These are phyloP conservation scores for Miscanthus lutarioriparius DNA, from an alignment of 176 grass and related monocot genomes.

Conservation along the genomic window DNA sequence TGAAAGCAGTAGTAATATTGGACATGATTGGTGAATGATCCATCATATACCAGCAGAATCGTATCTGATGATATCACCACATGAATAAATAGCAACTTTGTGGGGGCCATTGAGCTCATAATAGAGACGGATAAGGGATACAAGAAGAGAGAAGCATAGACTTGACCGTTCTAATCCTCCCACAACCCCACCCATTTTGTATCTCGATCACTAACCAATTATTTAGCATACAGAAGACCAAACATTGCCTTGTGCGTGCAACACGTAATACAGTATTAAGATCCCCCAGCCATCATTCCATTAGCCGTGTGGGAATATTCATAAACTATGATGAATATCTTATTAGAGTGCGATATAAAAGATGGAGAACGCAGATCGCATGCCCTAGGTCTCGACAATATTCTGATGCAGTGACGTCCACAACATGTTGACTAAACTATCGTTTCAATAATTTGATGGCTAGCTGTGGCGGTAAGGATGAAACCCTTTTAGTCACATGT, in stretches of 20 bases:
- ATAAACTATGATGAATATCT: constrained; percentile 39
- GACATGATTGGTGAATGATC: constrained; percentile 18
- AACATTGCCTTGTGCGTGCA: constrained; percentile 1
- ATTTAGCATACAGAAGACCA: constrained; percentile 11
- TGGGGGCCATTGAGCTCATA: constrained; percentile 15
- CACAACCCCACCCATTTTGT: not conserved
- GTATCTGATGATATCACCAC: constrained; percentile 29
- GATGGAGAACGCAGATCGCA: constrained; percentile 29
- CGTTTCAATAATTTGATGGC: not conserved
- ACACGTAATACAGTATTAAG: constrained; percentile 24
- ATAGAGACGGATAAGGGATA: constrained; percentile 34
- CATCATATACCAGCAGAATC: constrained; percentile 38
- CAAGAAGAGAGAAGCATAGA: constrained; percentile 15
- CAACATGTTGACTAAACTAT: constrained; percentile 22
- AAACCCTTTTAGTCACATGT: constrained; percentile 30
- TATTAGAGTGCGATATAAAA: constrained; percentile 41
- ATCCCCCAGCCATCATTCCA: constrained; percentile 40
- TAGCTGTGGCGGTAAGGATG: constrained; percentile 4
- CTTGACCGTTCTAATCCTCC: constrained; percentile 21
- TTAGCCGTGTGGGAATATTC: constrained; percentile 45
- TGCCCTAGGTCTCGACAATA: constrained; percentile 27
- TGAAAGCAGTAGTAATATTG: not conserved
- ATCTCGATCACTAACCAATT: not conserved
- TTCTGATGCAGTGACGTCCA: constrained; percentile 28
- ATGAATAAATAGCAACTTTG: constrained; percentile 21